Conservation (phyloP, 495 filamentous ascomycete genomes). For the Aspergillus bridgeri region DNA sequence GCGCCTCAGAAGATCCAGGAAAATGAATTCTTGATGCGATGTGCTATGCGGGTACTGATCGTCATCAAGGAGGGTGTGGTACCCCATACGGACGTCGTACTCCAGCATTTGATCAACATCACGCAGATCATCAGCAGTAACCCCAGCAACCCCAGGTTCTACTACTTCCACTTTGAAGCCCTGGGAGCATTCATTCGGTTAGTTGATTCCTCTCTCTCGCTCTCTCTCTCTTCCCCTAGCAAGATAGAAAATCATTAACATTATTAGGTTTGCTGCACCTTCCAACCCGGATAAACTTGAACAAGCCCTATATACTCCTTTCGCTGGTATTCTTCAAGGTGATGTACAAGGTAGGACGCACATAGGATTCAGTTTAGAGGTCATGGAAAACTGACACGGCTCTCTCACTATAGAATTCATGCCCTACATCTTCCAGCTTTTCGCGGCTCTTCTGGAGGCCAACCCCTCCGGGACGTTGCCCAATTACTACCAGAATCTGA, state of each 20-base stretch:
- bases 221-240: too few species aligned
- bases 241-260: conserved; percentile 5
- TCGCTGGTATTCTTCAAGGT: conserved; percentile 68
- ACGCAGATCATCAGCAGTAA: conserved; percentile 85
- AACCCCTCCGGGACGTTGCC: conserved; percentile 71
- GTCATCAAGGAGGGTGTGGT: conserved; percentile 78
- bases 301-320: conserved; percentile 69
- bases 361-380: background rate
- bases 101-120: conserved; percentile 78
- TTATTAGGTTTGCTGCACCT: conserved; percentile 61
- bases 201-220: conserved; percentile 12
- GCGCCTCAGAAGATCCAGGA: conserved; percentile 93
- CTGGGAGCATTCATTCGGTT: conserved; percentile 90
- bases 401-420: conserved; percentile 66
- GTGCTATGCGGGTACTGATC: conserved; percentile 94
- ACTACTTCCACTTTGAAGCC: conserved; percentile 96
- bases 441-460: conserved; percentile 81
- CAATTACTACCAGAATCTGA: conserved; percentile 69
- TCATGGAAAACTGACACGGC: conserved; percentile 10
- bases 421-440: conserved; percentile 94
- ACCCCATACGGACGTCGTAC: conserved; percentile 65
- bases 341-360: conserved; percentile 67
- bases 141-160: conserved; percentile 95
- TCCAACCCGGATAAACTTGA: conserved; percentile 71
- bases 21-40: conserved; percentile 98